Evolutionary conservation across 2,329 filamentous ascomycete species (phyloP), one percentile per base, ranked within the genome.

Genomic region (Aspergillus arachidicola): DNA sequence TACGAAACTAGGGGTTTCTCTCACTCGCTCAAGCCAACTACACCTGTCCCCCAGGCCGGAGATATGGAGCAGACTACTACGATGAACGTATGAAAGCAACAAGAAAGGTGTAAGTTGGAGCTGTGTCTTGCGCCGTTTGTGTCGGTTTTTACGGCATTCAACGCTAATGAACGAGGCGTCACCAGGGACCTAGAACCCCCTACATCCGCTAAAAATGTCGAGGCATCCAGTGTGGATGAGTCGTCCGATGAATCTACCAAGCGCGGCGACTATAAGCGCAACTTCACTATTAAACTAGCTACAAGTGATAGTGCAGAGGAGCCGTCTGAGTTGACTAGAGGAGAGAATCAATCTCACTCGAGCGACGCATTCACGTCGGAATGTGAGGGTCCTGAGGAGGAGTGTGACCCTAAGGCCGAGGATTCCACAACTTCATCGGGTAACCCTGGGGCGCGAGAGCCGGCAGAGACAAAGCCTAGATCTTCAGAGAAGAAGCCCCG

Each of bases 11-110:
- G 77, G 82, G 82, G 5, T 84, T 82, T 64, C 72, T 84, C 45
- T 77, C 80, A 43, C 77, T 84, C 36, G 79, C 82, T 23, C 78
- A 82, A 61, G 82, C 82, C 43, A 84, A 84, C 64, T 81, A 81
- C 64, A 78, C 77, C 34, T 80, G 78, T 63, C 74, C 79, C 3
- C 77, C 80, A 19, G 79, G 79, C 19, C 77, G 80, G 60, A 72
- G 79, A 57, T 82, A 81, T 73, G 82, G 82, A 16, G 74, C 79
- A 41, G 82, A 84, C 59, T 82, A 80, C 65, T 84, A 83, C 63
- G 82, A 84, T 71, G 79, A 80, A 53, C 74, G 82, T 36, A 84
- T 84, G 82, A 82, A 83, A 68, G 81, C 82, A 19, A 77, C 72
- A 26, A 73, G 74, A 62, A 78, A 69, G 62, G 73, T 81, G 80